Evolutionary conservation across 2,329 filamentous ascomycete genomes (phyloP).

Genomic region (Fusarium lateritium): DNA sequence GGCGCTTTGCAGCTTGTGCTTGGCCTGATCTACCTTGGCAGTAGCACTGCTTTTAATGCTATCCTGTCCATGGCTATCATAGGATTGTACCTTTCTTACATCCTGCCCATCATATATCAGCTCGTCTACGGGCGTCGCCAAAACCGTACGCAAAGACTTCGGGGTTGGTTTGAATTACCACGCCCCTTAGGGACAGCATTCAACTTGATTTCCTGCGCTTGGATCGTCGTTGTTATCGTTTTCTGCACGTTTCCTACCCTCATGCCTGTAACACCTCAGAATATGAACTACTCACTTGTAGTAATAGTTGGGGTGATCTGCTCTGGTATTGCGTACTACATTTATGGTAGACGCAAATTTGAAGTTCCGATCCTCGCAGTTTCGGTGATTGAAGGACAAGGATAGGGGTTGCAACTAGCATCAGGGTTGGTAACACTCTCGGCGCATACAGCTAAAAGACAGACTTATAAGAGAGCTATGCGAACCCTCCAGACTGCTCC

Average conservation of each 20-base stretch:
- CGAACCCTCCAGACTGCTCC: no score
- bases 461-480: no score
- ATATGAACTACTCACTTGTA: conserved; percentile 64
- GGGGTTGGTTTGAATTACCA: conserved; percentile 50
- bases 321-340: conserved; percentile 55
- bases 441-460: no score
- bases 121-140: no score
- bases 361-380: no score
- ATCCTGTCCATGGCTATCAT: conserved; percentile 60
- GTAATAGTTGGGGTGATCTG: conserved; percentile 59
- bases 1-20: conserved; percentile 50
- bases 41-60: conserved; percentile 59
- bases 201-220: conserved; percentile 58
- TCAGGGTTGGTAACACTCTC: no score
- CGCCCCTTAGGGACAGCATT: conserved; percentile 61
- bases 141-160: conserved; percentile 42
- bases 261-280: conserved; percentile 58
- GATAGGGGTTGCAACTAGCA: no score
- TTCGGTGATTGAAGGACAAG: no score
- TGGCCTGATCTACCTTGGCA: conserved; percentile 59
- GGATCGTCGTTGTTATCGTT: conserved; percentile 60
- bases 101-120: no score
- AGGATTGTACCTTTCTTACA: no score
- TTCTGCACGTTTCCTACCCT: conserved; percentile 62
- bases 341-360: conserved; percentile 46